phyloP scores from a whole-genome alignment of 176 grass and related monocot genomes.

The Alopecurus myosuroides region DNA sequence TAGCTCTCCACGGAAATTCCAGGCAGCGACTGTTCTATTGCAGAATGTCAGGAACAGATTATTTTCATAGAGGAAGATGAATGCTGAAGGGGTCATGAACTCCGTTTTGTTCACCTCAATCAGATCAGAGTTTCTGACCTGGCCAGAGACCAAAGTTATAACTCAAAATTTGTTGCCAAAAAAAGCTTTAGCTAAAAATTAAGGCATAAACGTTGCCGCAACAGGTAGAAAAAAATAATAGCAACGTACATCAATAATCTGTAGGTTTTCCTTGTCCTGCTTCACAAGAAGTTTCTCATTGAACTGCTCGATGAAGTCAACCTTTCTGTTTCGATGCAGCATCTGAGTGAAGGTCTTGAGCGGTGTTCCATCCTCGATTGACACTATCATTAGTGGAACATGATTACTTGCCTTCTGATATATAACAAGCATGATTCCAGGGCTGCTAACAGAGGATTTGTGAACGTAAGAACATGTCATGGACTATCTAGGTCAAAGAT shows the following conservation, averaged over 20 bases:
- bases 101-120: slow-evolving; percentile 64
- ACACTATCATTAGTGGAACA: slow-evolving; percentile 56
- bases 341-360: slow-evolving; percentile 66
- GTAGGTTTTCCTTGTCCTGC: slow-evolving; percentile 74
- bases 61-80: slow-evolving; percentile 76
- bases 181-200: neutral
- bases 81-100: slow-evolving; percentile 75
- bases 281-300: slow-evolving; percentile 76
- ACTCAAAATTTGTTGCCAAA: neutral
- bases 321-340: slow-evolving; percentile 59
- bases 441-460: slow-evolving; percentile 30
- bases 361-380: slow-evolving; percentile 63
- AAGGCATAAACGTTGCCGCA: neutral
- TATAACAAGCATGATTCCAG: slow-evolving; percentile 75
- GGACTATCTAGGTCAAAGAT: slow-evolving; percentile 17
- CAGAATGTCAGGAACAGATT: slow-evolving; percentile 75
- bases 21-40: slow-evolving; percentile 57
- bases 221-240: neutral
- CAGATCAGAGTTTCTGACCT: slow-evolving; percentile 57
- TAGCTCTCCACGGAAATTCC: slow-evolving; percentile 67
- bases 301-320: slow-evolving; percentile 80
- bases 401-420: slow-evolving; percentile 41
- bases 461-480: slow-evolving; percentile 7
- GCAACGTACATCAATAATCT: slow-evolving; percentile 63
- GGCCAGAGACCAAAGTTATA: slow-evolving; percentile 28